Evolutionary conservation across 345 rosid genomes (phyloP).

Genomic region (Eucalyptus shirleyi): DNA sequence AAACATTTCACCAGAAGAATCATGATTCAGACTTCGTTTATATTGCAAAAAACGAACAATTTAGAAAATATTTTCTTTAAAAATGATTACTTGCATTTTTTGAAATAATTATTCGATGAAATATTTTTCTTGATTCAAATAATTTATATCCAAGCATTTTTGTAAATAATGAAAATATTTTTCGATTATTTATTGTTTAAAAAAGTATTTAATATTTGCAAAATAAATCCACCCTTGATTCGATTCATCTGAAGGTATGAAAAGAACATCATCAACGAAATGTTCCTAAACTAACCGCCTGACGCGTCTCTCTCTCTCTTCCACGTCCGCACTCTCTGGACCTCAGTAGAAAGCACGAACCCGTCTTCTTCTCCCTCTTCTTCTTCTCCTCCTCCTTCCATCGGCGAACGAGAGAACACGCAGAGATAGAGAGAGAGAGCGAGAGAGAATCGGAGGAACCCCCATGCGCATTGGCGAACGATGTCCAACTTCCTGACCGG

Average conservation of each 20-base stretch:
- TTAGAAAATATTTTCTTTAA: accelerated
- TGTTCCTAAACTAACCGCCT: neutral
- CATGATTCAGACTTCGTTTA: neutral
- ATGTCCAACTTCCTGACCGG: constrained; percentile 59
- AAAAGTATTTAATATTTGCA: accelerated
- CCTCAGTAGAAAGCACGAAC: neutral
- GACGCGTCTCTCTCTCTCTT: neutral
- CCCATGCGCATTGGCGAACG: neutral
- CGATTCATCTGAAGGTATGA: neutral
- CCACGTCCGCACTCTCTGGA: neutral
- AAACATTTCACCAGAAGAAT: accelerated
- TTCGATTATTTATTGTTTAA: too few relatives aligned
- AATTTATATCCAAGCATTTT: accelerated
- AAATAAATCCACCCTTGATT: too few relatives aligned
- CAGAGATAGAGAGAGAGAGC: neutral
- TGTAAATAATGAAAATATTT: neutral
- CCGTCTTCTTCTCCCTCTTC: neutral
- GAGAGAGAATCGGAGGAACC: neutral
- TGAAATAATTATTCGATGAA: neutral
- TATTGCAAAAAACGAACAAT: neutral
- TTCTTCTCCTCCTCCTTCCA: too few relatives aligned
- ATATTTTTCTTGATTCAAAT: too few relatives aligned
- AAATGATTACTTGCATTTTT: accelerated
- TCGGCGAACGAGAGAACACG: neutral
- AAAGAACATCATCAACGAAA: neutral